Percentiles rank a stretch among this genome's conserved stretches.
Conservation (phyloP, 495 filamentous ascomycete species). For the Penicillium maclennaniae region DNA sequence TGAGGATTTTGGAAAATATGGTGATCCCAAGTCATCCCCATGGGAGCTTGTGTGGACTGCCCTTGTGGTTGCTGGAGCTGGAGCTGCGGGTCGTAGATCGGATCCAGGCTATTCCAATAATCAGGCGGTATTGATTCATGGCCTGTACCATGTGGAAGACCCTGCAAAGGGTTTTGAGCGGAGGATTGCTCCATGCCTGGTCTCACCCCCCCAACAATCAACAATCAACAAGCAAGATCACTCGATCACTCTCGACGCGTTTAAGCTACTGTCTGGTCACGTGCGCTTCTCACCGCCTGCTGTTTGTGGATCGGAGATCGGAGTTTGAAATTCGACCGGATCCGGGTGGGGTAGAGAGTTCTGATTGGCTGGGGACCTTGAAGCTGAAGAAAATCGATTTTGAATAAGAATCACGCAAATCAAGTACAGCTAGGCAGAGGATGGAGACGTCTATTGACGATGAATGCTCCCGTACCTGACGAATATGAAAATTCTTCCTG, state of each 20-base stretch:
- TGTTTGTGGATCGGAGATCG: not conserved
- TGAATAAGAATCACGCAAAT: not conserved
- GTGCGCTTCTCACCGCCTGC: conserved; percentile 3
- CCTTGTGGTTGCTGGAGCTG: conserved; percentile 28
- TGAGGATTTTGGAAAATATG: conserved; percentile 30
- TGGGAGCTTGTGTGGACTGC: conserved; percentile 21
- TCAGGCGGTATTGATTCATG: conserved; percentile 27
- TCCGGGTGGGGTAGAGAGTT: not conserved
- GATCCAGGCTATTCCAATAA: conserved; percentile 39
- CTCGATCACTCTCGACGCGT: not conserved
- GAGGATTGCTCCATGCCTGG: conserved; percentile 42
- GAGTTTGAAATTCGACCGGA: not conserved
- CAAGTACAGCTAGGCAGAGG: not conserved
- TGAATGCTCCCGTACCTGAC: conserved; percentile 3
- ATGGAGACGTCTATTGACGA: not conserved
- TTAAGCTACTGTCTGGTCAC: conserved; percentile 11
- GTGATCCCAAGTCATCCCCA: conserved; percentile 38
- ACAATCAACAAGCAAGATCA: not conserved
- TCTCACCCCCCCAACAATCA: not conserved
- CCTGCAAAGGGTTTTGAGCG: conserved; percentile 32
- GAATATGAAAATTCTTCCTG: not conserved
- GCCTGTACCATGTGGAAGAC: conserved; percentile 28
- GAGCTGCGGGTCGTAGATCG: conserved; percentile 32
- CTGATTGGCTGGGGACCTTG: not conserved
- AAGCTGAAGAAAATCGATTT: not conserved